phyloP scores from a whole-genome alignment of 2,329 filamentous ascomycete genomes.

The Aureobasidium melanogenum region DNA sequence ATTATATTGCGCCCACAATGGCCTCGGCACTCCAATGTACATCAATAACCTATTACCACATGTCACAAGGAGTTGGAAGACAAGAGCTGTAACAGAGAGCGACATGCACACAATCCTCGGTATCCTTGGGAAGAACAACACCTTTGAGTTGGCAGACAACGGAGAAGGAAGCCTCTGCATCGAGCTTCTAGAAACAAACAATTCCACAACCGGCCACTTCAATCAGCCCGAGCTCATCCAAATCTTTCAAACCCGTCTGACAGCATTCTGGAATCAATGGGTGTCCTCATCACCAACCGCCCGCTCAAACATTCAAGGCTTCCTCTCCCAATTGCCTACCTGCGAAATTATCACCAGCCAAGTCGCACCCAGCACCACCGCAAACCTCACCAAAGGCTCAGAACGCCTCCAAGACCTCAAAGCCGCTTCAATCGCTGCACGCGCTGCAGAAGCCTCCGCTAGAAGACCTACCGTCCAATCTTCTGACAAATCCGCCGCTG shows the following conservation, averaged over 20 bases:
- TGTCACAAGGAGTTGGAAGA: constrained; percentile 37
- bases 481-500: constrained; percentile 29
- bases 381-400: constrained; percentile 56
- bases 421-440: constrained; percentile 28
- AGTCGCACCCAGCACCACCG: constrained; percentile 41
- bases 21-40: constrained; percentile 35
- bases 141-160: constrained; percentile 35
- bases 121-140: constrained; percentile 22
- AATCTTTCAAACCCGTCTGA: constrained; percentile 41
- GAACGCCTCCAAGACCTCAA: constrained; percentile 62
- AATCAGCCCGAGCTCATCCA: constrained; percentile 41
- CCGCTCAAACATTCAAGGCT: constrained; percentile 36
- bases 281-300: constrained; percentile 25
- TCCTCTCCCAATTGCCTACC: constrained; percentile 49
- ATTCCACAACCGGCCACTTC: constrained; percentile 23
- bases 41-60: constrained; percentile 31
- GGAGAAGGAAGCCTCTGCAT: constrained; percentile 34
- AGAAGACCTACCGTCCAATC: constrained; percentile 15
- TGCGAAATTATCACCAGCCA: constrained; percentile 45
- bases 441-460: constrained; percentile 24
- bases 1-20: constrained; percentile 42
- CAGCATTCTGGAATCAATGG: constrained; percentile 37
- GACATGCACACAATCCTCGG: constrained; percentile 40
- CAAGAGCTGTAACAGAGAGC: constrained; percentile 35
- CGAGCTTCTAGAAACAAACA: constrained; percentile 27